Evolutionary conservation across 2,329 filamentous ascomycete genomes (phyloP), one percentile per base, ranked within the genome.

Genomic region (Pseudofabraea citricarpa): DNA sequence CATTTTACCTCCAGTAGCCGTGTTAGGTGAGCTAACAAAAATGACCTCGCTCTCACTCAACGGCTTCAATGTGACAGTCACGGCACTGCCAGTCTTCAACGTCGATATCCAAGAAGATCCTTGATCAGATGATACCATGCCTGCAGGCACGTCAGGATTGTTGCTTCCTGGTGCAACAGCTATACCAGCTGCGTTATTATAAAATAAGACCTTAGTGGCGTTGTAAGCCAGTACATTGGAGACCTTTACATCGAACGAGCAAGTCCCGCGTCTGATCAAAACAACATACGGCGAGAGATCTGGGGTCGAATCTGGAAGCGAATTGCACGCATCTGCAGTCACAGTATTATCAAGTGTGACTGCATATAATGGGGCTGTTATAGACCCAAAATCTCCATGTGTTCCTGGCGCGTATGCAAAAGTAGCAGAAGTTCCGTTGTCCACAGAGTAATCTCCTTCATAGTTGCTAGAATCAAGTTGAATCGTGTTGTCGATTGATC

Each of bases 261-360:
- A 48, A 10, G 27, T 40, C 10, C 45, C 45, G 18, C 37, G 45
- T 16, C 36, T 27, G n/a, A 44, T 40, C 18, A 44, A 36, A 20
- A 36, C 48, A 23, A 48, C 36, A 5, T 45, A 45, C 7, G 27
- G 27, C 12, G 20, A 23, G 15, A 50, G 19, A 18, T 23, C 27
- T 3, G 24, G 12, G 2, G 23, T 21, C 13, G 4, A 19, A 3
- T n/a, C 6, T 12, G 7, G 36, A 10, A 43, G 24, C 5, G 24
- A 13, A 15, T n/a, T 31, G 35, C 45, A 48, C 19, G 19, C 43
- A 36, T 45, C 42, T 19, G 21, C 37, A 16, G 24, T 8, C 6
- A 43, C 5, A 13, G 8, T 38, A 13, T 16, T 41, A 22, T 46
- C 22, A 4, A 19, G 21, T 12, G 3, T 20, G 2, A 23, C 9